Percentiles rank a stretch among this genome's conserved stretches.
Conservation (phyloP, 805 yeast genomes). For the Candida michaelii region DNA sequence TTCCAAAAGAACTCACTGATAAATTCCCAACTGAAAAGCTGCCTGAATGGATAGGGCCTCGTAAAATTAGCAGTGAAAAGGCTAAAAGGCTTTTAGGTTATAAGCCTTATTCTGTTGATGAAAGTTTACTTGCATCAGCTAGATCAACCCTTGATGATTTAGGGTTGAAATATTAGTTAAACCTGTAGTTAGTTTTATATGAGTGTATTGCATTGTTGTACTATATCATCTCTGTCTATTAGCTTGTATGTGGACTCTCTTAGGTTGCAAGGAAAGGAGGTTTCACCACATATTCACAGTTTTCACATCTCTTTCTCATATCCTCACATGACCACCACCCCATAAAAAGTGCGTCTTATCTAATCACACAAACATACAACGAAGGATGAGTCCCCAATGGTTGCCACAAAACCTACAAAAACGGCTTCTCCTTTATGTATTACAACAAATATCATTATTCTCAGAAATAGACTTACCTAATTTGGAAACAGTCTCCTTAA, state of each 20-base stretch:
- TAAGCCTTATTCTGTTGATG: background rate
- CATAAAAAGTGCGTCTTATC: slow-evolving; percentile 3
- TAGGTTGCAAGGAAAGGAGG: no score
- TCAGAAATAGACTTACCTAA: slow-evolving; percentile 81
- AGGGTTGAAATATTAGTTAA: background rate
- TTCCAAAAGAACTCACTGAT: slow-evolving; percentile 4
- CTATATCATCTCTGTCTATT: no score
- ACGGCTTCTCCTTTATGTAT: slow-evolving; percentile 72
- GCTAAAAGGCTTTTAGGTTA: slow-evolving; percentile 6
- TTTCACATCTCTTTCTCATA: no score
- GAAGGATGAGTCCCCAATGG: slow-evolving; percentile 16
- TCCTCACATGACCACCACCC: no score
- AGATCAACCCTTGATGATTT: background rate
- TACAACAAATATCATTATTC: slow-evolving; percentile 78
- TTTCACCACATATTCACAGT: no score
- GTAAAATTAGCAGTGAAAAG: background rate
- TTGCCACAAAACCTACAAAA: slow-evolving; percentile 61
- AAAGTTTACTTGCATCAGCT: background rate
- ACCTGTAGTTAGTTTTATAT: no score
- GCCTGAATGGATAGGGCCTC: background rate
- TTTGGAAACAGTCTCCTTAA: slow-evolving; percentile 70
- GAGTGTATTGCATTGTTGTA: no score
- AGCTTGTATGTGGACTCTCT: no score
- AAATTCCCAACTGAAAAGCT: slow-evolving; percentile 5
- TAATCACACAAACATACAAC: slow-evolving; percentile 2